Evolutionary conservation across 2,329 filamentous ascomycete species (phyloP), one percentile per base, ranked within the genome.

Genomic region (Ascochyta koolunga): DNA sequence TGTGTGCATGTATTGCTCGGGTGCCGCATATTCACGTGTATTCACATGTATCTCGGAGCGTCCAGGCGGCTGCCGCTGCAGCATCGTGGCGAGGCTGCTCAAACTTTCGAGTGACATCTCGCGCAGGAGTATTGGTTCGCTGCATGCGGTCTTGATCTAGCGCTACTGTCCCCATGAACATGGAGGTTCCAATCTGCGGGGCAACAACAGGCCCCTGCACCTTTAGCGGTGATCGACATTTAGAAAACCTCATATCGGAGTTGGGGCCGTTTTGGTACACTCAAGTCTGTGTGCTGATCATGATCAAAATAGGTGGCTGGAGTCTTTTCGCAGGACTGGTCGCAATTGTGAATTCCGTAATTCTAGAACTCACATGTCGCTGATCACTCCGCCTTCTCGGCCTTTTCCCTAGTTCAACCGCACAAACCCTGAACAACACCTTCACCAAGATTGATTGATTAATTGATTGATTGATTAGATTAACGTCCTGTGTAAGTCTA

Each of bases 191-290:
- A 45, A 19, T 19, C 50, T 50, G 51, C 51, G 51, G 51, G 51
- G 51, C 50, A 54, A 31, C 40, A 45, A 31, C 40, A 45, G 51
- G 40, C 36, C 40, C 45, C 50, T 54, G 36, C 45, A 36, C 51
- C 18, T 37, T 19, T 41, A 54, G 45, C 41, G 33, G 37, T 33
- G 29, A 50, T 50, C 40, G 31, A 22, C 35, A 11, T 31, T 16
- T 19, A 5, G 38, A 18, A 49, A 35, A 19, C 19, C 35, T 46
- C 37, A 41, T 15, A 4, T 8, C 50, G 43, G 50, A 45, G 35
- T 41, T 50, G 36, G 31, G 15, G 4, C 45, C 51, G 36, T 41
- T 54, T 29, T 13, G 45, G 46, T 31, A 29, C 36, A 40, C 5
- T 27, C 22, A 25, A 40, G 22, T 21, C 29, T 24, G 45, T 45